Percentiles rank a stretch among this genome's conserved stretches.
phyloP scores from a whole-genome alignment of 2,329 filamentous ascomycete genomes.

The Nectriaceae sp. region DNA sequence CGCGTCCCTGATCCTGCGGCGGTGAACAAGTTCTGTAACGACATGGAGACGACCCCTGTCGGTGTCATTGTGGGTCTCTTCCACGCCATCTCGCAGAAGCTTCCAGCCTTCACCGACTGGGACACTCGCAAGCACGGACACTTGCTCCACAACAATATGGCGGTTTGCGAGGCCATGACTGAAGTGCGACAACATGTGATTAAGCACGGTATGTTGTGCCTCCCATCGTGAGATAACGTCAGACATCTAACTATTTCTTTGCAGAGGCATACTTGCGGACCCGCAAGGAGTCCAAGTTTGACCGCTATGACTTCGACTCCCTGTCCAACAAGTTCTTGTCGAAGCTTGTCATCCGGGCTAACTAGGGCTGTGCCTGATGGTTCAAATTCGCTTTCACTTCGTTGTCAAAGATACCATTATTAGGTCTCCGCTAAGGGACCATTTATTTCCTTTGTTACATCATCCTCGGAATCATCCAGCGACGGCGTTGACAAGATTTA shows the following conservation, averaged over 20 bases:
- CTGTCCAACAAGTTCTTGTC: constrained; percentile 97
- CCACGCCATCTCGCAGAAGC: constrained; percentile 96
- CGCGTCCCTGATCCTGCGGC: constrained; percentile 80
- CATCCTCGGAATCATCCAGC: constrained; percentile 41
- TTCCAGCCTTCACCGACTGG: constrained; percentile 92
- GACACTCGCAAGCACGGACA: constrained; percentile 90
- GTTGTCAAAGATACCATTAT: constrained; percentile 19
- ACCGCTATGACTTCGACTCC: constrained; percentile 90
- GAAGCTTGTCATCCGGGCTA: constrained; percentile 93
- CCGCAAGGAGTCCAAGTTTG: constrained; percentile 79
- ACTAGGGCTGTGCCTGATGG: constrained; percentile 51
- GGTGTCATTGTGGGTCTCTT: constrained; percentile 96
- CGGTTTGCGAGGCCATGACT: constrained; percentile 94
- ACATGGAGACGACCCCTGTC: constrained; percentile 96
- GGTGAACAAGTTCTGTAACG: constrained; percentile 91
- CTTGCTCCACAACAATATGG: constrained; percentile 84
- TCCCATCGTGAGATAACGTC: neutral
- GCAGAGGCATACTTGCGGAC: constrained; percentile 84
- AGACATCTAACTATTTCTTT: constrained; percentile 22
- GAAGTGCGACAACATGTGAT: constrained; percentile 91
- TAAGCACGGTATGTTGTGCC: constrained; percentile 76
- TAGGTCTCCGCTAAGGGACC: constrained; percentile 6
- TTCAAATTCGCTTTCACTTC: constrained; percentile 16
- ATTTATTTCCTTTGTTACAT: constrained; percentile 33
- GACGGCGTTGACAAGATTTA: constrained; percentile 47